Evolutionary conservation across 176 grass and related monocot genomes (phyloP), one percentile per base, ranked within the genome.

Genomic region (Secale cereale): DNA sequence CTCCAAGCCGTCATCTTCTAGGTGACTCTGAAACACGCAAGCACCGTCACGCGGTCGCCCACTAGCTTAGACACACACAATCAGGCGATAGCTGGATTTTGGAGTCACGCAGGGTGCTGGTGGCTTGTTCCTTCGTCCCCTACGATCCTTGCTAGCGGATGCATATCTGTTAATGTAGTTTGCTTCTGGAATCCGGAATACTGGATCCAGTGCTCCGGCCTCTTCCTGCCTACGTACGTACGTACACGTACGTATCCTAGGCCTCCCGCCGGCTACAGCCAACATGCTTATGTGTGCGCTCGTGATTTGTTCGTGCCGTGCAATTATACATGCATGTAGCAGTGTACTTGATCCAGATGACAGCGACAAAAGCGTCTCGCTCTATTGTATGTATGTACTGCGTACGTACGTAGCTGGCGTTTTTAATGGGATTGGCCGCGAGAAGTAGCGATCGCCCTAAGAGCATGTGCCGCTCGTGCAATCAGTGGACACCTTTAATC

Each of bases 11-110:
- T 46, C 69, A 43, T 71, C 22, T 71, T 74, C 43, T 48, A 15
- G n/a, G 7, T 74, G 71, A 74, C 71, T 74, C 13, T 50, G 41
- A 74, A 74, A 74, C 71, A 74, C 71, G 71, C 45, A 74, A 28
- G 70, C 70, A 41, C 70, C 25, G 70, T 43, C 37, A 43, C n/a
- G 37, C 37, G 69, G 69, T 74, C 70, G 23, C 41, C 40, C 23
- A 74, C 23, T 17, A 46, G 40, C n/a, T 73, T 46, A 45, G 45
- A 48, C 6, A 71, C 71, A 30, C 39, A 22, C 45, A 19, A 74
- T 16, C 71, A 30, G 3, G 15, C 50, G 45, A 19, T 74, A 74
- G 71, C 71, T 74, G 26, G 40, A 29, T 15, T 74, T 50, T 50
- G 71, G 71, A 74, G 17, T 74, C 11, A 45, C 39, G 23, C 39